phyloP scores from a whole-genome alignment of 1,139 yeast genomes.

The Blastobotrys aristatus region DNA sequence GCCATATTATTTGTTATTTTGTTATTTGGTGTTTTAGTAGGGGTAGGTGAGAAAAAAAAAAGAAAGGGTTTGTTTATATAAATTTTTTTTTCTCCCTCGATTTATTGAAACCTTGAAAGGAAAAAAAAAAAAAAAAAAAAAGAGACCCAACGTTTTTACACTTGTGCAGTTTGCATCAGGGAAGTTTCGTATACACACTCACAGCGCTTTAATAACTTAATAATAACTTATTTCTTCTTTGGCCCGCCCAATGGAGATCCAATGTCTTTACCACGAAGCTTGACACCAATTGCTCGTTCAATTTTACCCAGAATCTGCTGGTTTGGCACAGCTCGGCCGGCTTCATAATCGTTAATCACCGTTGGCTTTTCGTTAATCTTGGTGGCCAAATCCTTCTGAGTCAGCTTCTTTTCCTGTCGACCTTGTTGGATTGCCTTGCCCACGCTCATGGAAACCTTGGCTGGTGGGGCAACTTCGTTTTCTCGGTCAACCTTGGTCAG shows the following conservation, averaged over 20 bases:
- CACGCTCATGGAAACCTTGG: constrained; percentile 75
- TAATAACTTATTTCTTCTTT: constrained; percentile 44
- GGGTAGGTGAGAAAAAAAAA: neutral
- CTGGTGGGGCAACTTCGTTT: constrained; percentile 89
- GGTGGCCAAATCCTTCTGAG: constrained; percentile 96
- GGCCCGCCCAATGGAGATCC: constrained; percentile 84
- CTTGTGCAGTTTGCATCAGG: neutral
- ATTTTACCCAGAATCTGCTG: constrained; percentile 90
- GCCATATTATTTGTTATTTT: constrained; percentile 5
- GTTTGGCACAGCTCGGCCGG: constrained; percentile 94
- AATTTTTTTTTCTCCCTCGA: neutral
- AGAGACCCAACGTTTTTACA: neutral
- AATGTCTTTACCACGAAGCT: constrained; percentile 91
- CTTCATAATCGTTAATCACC: constrained; percentile 92
- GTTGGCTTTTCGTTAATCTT: constrained; percentile 94
- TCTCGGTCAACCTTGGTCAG: constrained; percentile 88
- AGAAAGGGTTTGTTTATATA: neutral
- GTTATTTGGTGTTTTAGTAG: neutral
- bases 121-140: too few species aligned
- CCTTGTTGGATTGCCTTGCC: constrained; percentile 86
- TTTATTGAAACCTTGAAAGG: neutral
- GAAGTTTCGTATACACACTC: too few species aligned
- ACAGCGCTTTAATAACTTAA: too few species aligned
- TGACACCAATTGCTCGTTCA: constrained; percentile 91
- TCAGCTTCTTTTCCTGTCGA: constrained; percentile 80